Evolutionary conservation across 2,329 filamentous ascomycete genomes (phyloP).

Genomic region (Aspergillus proliferans): DNA sequence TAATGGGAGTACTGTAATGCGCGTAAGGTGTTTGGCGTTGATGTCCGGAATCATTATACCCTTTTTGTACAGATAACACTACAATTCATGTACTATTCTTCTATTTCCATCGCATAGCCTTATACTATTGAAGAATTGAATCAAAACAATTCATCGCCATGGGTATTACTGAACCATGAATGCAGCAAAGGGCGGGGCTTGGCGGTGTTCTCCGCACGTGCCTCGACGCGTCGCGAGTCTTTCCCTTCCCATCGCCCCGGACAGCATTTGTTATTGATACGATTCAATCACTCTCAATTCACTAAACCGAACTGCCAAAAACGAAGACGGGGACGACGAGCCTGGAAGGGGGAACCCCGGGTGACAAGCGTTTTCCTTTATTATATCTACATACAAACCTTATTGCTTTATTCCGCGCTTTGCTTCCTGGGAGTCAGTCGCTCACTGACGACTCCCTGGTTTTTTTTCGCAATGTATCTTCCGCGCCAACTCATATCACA

Average conservation of each 20-base stretch:
- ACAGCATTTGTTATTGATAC: not conserved
- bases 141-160: not conserved
- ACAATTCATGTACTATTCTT: too few relatives aligned
- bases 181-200: conserved; percentile 10
- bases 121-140: too few relatives aligned
- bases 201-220: conserved; percentile 21
- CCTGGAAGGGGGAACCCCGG: not conserved
- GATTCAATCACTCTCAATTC: not conserved
- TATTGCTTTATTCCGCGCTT: conserved; percentile 7
- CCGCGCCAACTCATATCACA: conserved; percentile 83
- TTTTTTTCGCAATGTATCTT: conserved; percentile 69
- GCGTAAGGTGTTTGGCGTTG: not conserved
- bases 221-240: conserved; percentile 19
- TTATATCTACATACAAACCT: not conserved
- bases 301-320: not conserved
- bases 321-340: not conserved
- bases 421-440: not conserved
- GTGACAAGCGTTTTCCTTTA: not conserved
- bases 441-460: conserved; percentile 1
- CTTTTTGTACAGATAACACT: too few relatives aligned
- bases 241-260: conserved; percentile 4
- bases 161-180: not conserved
- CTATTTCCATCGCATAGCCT: too few relatives aligned
- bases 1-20: not conserved
- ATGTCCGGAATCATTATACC: not conserved